These are phyloP conservation scores for Botryotinia convoluta DNA, from an alignment of 2,329 filamentous ascomycete species.

Conservation along the genomic window DNA sequence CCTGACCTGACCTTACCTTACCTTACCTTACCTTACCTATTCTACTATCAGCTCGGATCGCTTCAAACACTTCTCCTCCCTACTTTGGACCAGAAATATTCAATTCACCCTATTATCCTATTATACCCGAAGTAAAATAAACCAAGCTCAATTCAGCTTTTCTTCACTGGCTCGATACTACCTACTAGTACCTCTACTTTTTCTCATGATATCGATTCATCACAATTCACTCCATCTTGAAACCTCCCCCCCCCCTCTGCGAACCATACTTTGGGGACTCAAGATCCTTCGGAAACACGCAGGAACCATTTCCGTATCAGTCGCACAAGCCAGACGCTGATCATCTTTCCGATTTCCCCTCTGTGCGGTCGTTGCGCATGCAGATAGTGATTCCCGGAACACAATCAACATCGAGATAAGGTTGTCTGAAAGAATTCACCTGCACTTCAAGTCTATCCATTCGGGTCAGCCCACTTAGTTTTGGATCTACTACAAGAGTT, in stretches of 20 bases:
- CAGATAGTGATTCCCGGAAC: conserved; percentile 19
- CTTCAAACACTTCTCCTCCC: not conserved
- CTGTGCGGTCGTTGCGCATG: conserved; percentile 24
- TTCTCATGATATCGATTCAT: conserved; percentile 4
- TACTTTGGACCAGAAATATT: not conserved
- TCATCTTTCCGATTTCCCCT: not conserved
- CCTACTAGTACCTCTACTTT: not conserved
- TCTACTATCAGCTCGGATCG: conserved; percentile 5
- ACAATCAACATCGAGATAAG: conserved; percentile 21
- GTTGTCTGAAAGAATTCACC: conserved; percentile 25
- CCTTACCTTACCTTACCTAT: not conserved
- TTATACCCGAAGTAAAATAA: not conserved
- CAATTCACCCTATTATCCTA: not conserved
- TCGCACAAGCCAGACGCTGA: conserved; percentile 4
- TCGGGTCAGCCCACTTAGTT: conserved; percentile 25
- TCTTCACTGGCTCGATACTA: not conserved
- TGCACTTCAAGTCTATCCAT: conserved; percentile 23
- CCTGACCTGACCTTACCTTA: not conserved
- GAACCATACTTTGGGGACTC: not conserved
- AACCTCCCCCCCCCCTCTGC: not conserved
- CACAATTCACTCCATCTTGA: not conserved
- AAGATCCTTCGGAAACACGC: not conserved
- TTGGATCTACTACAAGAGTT: conserved; percentile 16
- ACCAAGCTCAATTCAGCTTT: not conserved
- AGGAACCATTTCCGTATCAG: not conserved